Evolutionary conservation across 164 flowering plant species (phyloP).

Genomic region (Piper betle): DNA sequence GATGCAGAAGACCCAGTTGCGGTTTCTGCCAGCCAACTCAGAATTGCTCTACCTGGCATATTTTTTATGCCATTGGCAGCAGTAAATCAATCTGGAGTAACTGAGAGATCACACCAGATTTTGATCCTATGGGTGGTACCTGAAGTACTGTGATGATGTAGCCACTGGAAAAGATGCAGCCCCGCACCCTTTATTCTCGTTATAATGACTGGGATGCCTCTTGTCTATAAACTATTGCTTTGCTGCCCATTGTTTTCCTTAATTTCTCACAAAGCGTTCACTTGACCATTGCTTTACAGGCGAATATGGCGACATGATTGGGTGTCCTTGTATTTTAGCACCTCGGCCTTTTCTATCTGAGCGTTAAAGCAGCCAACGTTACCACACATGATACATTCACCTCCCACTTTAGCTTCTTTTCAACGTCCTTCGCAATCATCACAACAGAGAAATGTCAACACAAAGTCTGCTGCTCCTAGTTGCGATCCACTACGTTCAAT

Average conservation of each 20-base stretch:
- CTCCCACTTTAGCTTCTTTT: neutral
- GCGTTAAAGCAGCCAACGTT: neutral
- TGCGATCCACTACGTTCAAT: neutral
- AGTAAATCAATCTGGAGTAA: conserved; percentile 43
- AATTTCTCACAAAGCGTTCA: neutral
- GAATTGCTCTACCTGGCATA: too few species aligned
- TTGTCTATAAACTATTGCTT: neutral
- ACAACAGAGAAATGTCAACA: neutral
- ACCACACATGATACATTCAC: neutral
- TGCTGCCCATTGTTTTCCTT: neutral
- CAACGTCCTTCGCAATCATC: neutral
- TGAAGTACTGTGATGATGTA: too few species aligned
- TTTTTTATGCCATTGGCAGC: conserved; percentile 11
- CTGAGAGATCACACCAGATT: conserved; percentile 3
- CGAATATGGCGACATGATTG: neutral
- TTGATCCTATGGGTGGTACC: too few species aligned
- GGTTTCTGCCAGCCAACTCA: too few species aligned
- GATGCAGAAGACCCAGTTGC: too few species aligned
- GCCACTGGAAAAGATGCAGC: neutral
- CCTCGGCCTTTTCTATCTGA: neutral
- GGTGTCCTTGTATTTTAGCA: neutral
- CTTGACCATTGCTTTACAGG: neutral
- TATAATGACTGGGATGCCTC: neutral
- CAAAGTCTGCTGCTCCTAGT: neutral
- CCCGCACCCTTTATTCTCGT: neutral